phyloP scores from a whole-genome alignment of 176 grass and related monocot species.

The Zoysia pacifica region DNA sequence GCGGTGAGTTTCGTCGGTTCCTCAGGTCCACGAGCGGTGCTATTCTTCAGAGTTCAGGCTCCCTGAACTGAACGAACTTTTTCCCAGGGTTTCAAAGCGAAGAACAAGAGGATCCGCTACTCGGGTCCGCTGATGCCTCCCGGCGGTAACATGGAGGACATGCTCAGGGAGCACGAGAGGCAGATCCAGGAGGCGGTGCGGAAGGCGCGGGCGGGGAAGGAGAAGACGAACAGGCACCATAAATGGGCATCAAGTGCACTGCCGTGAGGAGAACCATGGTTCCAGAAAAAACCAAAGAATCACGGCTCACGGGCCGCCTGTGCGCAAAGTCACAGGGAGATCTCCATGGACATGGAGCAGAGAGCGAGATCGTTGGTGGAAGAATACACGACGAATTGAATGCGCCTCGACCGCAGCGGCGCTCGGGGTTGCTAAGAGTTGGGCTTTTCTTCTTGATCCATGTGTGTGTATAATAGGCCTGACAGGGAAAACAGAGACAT shows the following conservation, averaged over 20 bases:
- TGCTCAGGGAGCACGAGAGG: conserved; percentile 73
- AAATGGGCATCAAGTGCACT: not conserved
- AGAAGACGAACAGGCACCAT: conserved; percentile 41
- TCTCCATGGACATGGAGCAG: not conserved
- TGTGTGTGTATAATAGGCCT: conserved; percentile 57
- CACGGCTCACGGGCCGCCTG: not conserved
- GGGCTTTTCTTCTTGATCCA: conserved; percentile 44
- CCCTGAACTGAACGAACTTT: not conserved
- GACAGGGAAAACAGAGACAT: not conserved
- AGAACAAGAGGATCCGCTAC: conserved; percentile 64
- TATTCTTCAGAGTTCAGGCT: too few relatives aligned
- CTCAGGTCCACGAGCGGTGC: not conserved
- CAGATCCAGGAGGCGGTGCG: conserved; percentile 76
- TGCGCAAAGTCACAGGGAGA: not conserved
- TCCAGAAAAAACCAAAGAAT: not conserved
- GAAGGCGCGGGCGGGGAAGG: conserved; percentile 59
- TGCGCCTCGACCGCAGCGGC: not conserved
- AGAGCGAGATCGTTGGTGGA: not conserved
- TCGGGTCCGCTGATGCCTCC: conserved; percentile 68
- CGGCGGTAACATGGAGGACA: conserved; percentile 67
- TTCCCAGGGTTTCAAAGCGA: conserved; percentile 45
- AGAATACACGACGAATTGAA: not conserved
- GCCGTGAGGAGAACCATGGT: conserved; percentile 1
- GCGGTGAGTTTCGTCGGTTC: conserved; percentile 35
- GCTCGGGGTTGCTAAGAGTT: not conserved